Percentiles rank a stretch among this genome's conserved stretches.
Evolutionary conservation across 2,329 filamentous ascomycete species (phyloP).

Genomic region (Alternaria triticina): DNA sequence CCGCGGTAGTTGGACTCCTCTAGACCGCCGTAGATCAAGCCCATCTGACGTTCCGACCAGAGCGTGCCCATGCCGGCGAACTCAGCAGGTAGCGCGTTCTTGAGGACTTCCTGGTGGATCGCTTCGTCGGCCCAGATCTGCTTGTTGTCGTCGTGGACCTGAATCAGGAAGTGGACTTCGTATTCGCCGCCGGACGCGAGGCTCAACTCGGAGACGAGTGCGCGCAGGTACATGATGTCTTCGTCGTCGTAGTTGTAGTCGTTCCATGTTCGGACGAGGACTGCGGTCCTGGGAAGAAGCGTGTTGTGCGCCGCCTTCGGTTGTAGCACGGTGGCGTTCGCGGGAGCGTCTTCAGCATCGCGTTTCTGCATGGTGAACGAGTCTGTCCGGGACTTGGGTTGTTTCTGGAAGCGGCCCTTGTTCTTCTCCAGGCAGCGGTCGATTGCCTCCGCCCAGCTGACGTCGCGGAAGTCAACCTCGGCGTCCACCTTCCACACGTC

Average conservation of each 20-base stretch:
- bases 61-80: conserved; percentile 61
- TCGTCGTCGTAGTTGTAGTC: conserved; percentile 80
- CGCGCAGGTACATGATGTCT: conserved; percentile 81
- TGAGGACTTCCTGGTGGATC: conserved; percentile 71
- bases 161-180: conserved; percentile 80
- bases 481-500: conserved; percentile 74
- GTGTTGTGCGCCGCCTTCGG: conserved; percentile 42
- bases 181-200: conserved; percentile 83
- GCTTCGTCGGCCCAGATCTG: conserved; percentile 83
- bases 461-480: conserved; percentile 76
- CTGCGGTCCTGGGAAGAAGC: conserved; percentile 68
- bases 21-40: conserved; percentile 59
- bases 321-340: conserved; percentile 24
- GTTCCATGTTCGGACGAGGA: conserved; percentile 83
- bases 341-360: background rate
- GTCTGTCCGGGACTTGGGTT: conserved; percentile 41
- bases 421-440: conserved; percentile 76
- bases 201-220: conserved; percentile 78
- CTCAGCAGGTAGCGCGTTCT: conserved; percentile 55
- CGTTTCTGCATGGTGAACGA: conserved; percentile 50
- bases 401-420: conserved; percentile 67
- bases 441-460: conserved; percentile 82
- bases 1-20: conserved; percentile 60
- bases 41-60: conserved; percentile 61
- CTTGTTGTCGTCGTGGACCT: conserved; percentile 79